Evolutionary conservation across 2,329 filamentous ascomycete species (phyloP).

Genomic region (Apiospora phragmitis): DNA sequence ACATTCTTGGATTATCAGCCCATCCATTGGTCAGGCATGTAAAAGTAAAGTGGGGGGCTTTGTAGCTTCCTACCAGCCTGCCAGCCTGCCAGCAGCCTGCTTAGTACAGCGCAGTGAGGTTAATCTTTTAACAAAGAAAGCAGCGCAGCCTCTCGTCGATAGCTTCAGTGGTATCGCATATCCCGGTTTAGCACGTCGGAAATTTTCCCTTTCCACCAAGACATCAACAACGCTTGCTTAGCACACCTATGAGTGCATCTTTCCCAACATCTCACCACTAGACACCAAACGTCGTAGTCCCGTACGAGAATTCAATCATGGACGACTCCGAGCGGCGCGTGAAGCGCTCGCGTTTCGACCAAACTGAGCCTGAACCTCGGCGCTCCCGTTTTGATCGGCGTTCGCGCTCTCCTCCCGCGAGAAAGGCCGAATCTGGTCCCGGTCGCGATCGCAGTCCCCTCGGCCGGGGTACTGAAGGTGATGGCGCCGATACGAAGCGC

Average conservation of each 20-base stretch:
- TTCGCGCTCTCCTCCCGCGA: slow-evolving; percentile 76
- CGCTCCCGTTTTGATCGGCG: slow-evolving; percentile 86
- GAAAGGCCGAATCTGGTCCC: slow-evolving; percentile 59
- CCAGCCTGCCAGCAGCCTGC: too few species aligned
- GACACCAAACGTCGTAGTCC: too few species aligned
- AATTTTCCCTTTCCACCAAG: background rate
- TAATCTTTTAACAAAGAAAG: background rate
- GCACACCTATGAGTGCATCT: background rate
- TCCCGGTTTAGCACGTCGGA: background rate
- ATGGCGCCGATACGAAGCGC: slow-evolving; percentile 36
- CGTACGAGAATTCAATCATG: slow-evolving; percentile 49
- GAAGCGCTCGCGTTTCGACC: slow-evolving; percentile 93
- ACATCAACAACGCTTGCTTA: background rate
- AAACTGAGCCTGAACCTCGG: slow-evolving; percentile 79
- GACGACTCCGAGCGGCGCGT: slow-evolving; percentile 73
- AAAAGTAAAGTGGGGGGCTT: background rate
- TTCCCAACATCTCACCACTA: background rate
- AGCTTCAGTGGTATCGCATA: slow-evolving; percentile 5
- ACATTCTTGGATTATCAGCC: background rate
- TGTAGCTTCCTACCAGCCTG: background rate
- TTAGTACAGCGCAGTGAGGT: background rate
- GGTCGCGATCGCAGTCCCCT: slow-evolving; percentile 81
- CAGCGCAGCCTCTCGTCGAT: background rate
- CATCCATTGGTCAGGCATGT: background rate
- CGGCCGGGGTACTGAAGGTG: slow-evolving; percentile 40